Evolutionary conservation across 2,329 filamentous ascomycete genomes (phyloP), one percentile per base, ranked within the genome.

Genomic region (Stachybotrys chlorohalonatus): DNA sequence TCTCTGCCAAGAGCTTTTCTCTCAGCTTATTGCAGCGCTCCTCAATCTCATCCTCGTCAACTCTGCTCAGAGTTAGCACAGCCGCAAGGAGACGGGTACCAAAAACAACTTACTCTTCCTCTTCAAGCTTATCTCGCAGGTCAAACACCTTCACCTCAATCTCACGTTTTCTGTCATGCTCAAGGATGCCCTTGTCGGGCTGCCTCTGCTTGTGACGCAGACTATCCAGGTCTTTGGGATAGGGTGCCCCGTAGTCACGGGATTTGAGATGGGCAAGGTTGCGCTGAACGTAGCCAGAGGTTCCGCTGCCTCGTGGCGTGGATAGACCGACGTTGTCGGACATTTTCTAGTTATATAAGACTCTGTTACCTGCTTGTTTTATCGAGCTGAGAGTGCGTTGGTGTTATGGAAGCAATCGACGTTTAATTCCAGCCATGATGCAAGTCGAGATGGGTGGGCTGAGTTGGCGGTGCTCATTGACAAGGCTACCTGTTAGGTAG

Each of bases 321-420:
- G 87, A 85, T 64, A 99, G 90, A 55, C 94, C 95, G 66, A 99
- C 94, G 75, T 99, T 99, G 61, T 94, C 91, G 57, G 92, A 94
- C 94, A 97, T 97, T 63, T 39, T 66, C 46, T 42, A 48, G 30
- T n/a, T 13, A 24, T 48, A 42, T 4, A 24, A 24, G 24, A 24
- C 24, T 24, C 24, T 24, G 24, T 24, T 24, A 4, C 24, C 24
- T 24, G 24, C 24, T 24, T 24, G 4, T 24, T 24, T 24, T 24
- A 24, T 24, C 24, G 24, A 24, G 24, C 24, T 24, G 24, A 4
- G 24, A 24, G 24, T 24, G 24, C 24, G 24, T 24, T 24, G 24
- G 24, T 24, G 24, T 24, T 24, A 24, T 24, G 24, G 24, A 24
- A 24, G 24, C 24, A 24, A 24, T 2, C 24, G 24, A 24, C 24